Evolutionary conservation across 495 filamentous ascomycete species (phyloP), one percentile per base, ranked within the genome.

Genomic region (Talaromyces trachyspermus): DNA sequence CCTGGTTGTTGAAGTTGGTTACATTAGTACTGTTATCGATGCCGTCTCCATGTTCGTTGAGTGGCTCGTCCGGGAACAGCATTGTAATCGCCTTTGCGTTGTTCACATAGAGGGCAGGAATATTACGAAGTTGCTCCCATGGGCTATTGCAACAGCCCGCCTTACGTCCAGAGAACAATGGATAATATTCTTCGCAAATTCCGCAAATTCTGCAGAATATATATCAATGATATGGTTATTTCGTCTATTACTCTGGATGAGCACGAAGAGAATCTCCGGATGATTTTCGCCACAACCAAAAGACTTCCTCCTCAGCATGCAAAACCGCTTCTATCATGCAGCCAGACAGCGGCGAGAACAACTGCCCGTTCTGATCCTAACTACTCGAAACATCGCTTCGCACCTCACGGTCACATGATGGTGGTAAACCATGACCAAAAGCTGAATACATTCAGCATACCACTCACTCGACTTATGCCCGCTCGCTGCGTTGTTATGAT

Each of bases 81-180:
- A 54, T 20, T 17, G 30, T 3, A 17, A 50, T 12, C 45, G 35
- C 10, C 23, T 56, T 17, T 46, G 32, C 0, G 47, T 54, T 2
- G 32, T 43, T 7, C 24, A n/a, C 40, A 54, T 17, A 2, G 40
- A 3, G 41, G 47, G 1, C 32, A 56, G 25, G 54, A 56, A 40
- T 25, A 9, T 4, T 54, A 54, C 11, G 54, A 56, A 1, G 51
- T 53, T 0, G 40, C 51, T n/a, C 5, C 53, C 8, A 50, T 54
- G 38, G 45, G 51, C 0, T 56, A 46, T 15, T 26, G 24, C 7
- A 56, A 56, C 18, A 50, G 14, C 1, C 14, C 39, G 6, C 27
- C 26, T 1, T 54, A 56, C n/a, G 30, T 51, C 5, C 32, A 35
- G 24, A 40, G 10, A 24, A 24, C 8, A 18, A 47, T 40, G 20